A percentile compares a stretch with the other conserved stretches of the same genome.
These are phyloP conservation scores for Kuraishia ogatae DNA, from an alignment of 805 yeast genomes.

Conservation along the genomic window DNA sequence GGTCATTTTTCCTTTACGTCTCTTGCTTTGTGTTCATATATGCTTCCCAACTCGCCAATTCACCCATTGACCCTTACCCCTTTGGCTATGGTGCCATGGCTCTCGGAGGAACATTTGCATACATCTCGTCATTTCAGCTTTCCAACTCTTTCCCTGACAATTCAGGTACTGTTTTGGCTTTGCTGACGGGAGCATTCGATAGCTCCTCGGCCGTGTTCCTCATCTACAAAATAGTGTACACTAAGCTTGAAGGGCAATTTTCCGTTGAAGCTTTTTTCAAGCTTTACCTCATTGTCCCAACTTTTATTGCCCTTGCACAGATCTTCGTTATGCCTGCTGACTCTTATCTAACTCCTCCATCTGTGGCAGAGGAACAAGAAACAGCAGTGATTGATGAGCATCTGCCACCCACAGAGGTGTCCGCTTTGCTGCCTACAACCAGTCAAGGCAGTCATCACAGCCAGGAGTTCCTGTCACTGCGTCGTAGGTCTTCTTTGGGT, in stretches of 20 bases:
- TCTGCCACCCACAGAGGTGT: conserved; percentile 6
- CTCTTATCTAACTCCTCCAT: conserved; percentile 36
- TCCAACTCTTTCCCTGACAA: conserved; percentile 47
- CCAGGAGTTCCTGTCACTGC: background rate
- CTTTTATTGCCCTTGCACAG: conserved; percentile 38
- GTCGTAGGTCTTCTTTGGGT: conserved; percentile 46
- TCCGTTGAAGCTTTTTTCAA: conserved; percentile 34
- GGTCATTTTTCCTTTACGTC: conserved; percentile 35
- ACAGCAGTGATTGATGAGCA: background rate
- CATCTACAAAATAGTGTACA: conserved; percentile 33
- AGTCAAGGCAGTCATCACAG: background rate
- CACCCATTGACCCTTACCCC: conserved; percentile 38
- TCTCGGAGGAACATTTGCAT: conserved; percentile 50
- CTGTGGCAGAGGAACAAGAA: conserved; percentile 5
- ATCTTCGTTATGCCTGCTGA: conserved; percentile 39
- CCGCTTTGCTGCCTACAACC: conserved; percentile 5
- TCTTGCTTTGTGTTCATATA: conserved; percentile 38
- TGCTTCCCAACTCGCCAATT: conserved; percentile 18
- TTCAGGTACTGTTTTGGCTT: conserved; percentile 43
- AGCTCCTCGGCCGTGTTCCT: conserved; percentile 49
- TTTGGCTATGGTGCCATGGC: conserved; percentile 45
- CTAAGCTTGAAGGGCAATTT: conserved; percentile 23
- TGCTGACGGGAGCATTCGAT: conserved; percentile 51
- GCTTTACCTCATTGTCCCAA: conserved; percentile 38
- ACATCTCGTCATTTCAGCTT: conserved; percentile 46